Percentiles rank a stretch among this genome's conserved stretches.
Evolutionary conservation across 2,329 filamentous ascomycete species (phyloP).

Genomic region (Myriosclerotinia curreyana): DNA sequence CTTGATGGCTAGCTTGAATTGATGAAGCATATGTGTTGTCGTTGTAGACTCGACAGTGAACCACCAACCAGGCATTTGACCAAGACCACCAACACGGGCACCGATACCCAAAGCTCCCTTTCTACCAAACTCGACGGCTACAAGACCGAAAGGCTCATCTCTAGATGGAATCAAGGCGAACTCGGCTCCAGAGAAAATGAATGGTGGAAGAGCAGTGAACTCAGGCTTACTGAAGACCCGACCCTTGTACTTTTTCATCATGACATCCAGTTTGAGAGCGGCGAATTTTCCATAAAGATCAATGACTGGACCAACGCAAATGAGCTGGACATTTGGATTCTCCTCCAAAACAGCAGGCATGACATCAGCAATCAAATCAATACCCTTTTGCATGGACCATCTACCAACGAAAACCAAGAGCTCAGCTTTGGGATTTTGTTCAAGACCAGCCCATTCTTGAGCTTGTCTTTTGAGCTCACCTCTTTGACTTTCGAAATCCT

Average conservation of each 20-base stretch:
- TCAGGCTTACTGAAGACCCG: constrained; percentile 66
- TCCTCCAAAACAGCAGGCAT: constrained; percentile 61
- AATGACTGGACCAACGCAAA: constrained; percentile 63
- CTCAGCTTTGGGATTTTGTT: constrained; percentile 59
- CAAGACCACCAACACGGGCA: constrained; percentile 62
- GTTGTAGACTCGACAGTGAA: constrained; percentile 65
- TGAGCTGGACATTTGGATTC: constrained; percentile 57
- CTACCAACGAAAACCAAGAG: constrained; percentile 67
- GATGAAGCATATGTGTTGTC: constrained; percentile 59
- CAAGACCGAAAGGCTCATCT: constrained; percentile 66
- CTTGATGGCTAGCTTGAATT: constrained; percentile 64
- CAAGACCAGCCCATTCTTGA: constrained; percentile 64
- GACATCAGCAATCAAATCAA: constrained; percentile 66
- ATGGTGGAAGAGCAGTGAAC: constrained; percentile 64
- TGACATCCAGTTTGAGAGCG: constrained; percentile 59
- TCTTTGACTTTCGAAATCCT: constrained; percentile 52
- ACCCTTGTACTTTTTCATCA: constrained; percentile 62
- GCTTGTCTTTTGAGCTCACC: constrained; percentile 56
- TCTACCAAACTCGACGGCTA: constrained; percentile 66
- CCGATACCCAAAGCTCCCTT: constrained; percentile 67
- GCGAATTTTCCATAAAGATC: constrained; percentile 67
- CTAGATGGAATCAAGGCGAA: constrained; percentile 66
- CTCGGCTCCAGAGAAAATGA: constrained; percentile 65
- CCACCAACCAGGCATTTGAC: constrained; percentile 72
- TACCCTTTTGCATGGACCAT: constrained; percentile 67